Percentiles rank a stretch among this genome's conserved stretches.
phyloP scores from a whole-genome alignment of 192 early-diverging fungal genomes.

The Mortierella alpina region DNA sequence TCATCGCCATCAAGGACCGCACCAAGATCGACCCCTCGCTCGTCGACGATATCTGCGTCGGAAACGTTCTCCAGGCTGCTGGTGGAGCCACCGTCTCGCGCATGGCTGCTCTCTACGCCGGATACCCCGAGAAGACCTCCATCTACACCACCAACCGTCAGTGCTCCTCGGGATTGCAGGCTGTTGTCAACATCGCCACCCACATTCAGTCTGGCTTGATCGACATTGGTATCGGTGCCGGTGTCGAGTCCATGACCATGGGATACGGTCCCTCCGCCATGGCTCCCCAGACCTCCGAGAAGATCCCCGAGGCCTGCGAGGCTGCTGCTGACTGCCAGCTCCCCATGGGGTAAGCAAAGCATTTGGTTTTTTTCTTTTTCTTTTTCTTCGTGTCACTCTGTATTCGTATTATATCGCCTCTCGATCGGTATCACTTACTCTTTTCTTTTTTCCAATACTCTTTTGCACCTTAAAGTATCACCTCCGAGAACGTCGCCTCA shows the following conservation, averaged over 20 bases:
- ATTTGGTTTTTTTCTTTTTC: neutral
- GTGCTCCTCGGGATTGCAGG: slow-evolving; percentile 92
- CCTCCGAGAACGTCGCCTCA: slow-evolving; percentile 95
- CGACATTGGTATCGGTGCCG: slow-evolving; percentile 91
- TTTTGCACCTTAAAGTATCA: slow-evolving; percentile 62
- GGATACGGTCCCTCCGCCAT: slow-evolving; percentile 86
- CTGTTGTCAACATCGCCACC: slow-evolving; percentile 85
- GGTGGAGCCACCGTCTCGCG: slow-evolving; percentile 91
- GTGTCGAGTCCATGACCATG: slow-evolving; percentile 93
- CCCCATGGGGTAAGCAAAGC: slow-evolving; percentile 75
- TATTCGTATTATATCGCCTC: neutral
- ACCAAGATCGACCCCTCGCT: slow-evolving; percentile 85
- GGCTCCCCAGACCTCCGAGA: slow-evolving; percentile 78
- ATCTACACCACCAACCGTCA: slow-evolving; percentile 94
- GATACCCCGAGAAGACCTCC: slow-evolving; percentile 84
- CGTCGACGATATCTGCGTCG: slow-evolving; percentile 93
- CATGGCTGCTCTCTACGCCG: slow-evolving; percentile 90
- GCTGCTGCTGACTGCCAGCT: slow-evolving; percentile 87
- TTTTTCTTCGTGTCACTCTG: slow-evolving; percentile 1
- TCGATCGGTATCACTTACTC: neutral
- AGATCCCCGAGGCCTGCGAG: slow-evolving; percentile 72
- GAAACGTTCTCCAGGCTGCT: slow-evolving; percentile 90
- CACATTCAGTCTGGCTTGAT: slow-evolving; percentile 89
- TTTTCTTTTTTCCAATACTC: neutral
- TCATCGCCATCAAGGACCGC: slow-evolving; percentile 79